Base-by-base conservation (phyloP, 192 early-diverging fungal species). In the Lobosporangium transversale region DNA sequence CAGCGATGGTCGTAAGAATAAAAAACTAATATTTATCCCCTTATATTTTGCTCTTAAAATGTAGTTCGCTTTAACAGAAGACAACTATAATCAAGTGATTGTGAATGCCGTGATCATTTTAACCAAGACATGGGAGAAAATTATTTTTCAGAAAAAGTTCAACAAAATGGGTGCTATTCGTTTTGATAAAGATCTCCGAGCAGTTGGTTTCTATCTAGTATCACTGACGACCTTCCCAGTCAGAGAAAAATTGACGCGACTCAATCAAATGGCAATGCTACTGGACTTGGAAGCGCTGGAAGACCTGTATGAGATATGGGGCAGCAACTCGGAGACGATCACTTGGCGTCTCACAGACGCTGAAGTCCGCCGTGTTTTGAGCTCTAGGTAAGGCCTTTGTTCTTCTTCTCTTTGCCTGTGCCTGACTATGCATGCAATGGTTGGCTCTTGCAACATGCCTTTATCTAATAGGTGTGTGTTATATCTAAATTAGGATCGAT, bases 101-200 rank as follows among this genome's bases (percentile, higher is more conserved):
- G 82, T 81, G 0, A 75, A 82, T 23, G 76, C 92, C 1, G 78
- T 95, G n/a, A 87, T 90, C n/a, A 86, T 85, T 26, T 68, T 97
- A 30, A 83, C 86, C 2, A 86, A 81, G 24, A 93, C 97, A 54
- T 95, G 93, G 92, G 96, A 99, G 79, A 85, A 90, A 48, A 91
- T 93, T 21, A 86, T 98, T 26, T 79, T 93, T 29, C 85, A 89
- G 58, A 89, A 88, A n/a, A 92, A 91, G 53, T 98, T 97, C 80
- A 98, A 93, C 76, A 67, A 90, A 80, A 88, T 95, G 42, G 98
- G 98, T 0, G 94, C 93, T 4, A 84, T 98, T 31, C 87, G 92
- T 49, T 95, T 98, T 68, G 98, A 99, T 56, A 93, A 93, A 75
- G 97, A 99, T 68, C 70, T 98, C 11, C 86, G 97, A 1, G 78